phyloP scores from a whole-genome alignment of 2,329 filamentous ascomycete genomes.

The Aquanectria penicillioides region DNA sequence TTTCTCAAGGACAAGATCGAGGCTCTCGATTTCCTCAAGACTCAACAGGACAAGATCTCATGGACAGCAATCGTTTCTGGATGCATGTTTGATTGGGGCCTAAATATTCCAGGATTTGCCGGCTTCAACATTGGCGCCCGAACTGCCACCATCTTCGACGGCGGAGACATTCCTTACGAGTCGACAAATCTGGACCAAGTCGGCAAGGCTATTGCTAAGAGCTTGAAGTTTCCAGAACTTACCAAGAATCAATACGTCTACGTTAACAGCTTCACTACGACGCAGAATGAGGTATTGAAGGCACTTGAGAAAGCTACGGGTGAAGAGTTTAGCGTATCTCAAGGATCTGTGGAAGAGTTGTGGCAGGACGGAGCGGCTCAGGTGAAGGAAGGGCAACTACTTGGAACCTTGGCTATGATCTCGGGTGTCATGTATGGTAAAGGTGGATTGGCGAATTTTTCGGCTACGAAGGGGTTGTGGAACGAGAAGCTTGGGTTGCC shows the following conservation, averaged over 20 bases:
- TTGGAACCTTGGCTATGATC: slow-evolving; percentile 8
- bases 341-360: neutral
- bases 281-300: slow-evolving; percentile 13
- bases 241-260: slow-evolving; percentile 22
- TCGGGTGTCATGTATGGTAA: slow-evolving; percentile 7
- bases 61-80: slow-evolving; percentile 16
- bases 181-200: slow-evolving; percentile 23
- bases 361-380: slow-evolving; percentile 2
- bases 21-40: slow-evolving; percentile 10
- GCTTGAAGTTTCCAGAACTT: slow-evolving; percentile 4
- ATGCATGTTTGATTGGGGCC: slow-evolving; percentile 22
- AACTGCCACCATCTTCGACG: slow-evolving; percentile 11
- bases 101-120: slow-evolving; percentile 14
- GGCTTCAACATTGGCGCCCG: neutral
- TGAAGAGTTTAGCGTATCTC: neutral
- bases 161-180: slow-evolving; percentile 12
- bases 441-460: slow-evolving; percentile 3
- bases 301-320: slow-evolving; percentile 15
- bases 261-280: slow-evolving; percentile 19
- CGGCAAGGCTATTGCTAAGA: slow-evolving; percentile 19
- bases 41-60: slow-evolving; percentile 9
- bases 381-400: neutral
- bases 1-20: slow-evolving; percentile 17
- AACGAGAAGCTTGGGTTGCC: slow-evolving; percentile 13
- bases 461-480: slow-evolving; percentile 13